Conservation (phyloP, 2,329 filamentous ascomycete species). For the Fusarium liriodendri region DNA sequence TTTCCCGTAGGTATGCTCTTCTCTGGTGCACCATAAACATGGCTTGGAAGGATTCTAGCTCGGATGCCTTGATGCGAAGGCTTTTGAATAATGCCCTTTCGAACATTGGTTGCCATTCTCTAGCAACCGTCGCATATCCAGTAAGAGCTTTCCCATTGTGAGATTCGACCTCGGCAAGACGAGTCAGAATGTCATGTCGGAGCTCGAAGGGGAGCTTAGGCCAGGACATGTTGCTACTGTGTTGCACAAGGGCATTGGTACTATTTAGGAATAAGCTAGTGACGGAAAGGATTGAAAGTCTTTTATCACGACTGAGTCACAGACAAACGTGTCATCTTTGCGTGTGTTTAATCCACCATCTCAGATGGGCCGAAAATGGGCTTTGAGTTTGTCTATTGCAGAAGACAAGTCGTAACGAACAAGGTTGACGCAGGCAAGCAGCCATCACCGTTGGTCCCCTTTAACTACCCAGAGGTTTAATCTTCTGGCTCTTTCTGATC, state of each 20-base stretch:
- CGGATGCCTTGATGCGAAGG: background rate
- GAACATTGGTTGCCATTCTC: conserved; percentile 6
- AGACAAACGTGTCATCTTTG: background rate
- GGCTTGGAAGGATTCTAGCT: background rate
- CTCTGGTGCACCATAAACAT: background rate
- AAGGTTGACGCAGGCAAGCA: too few species aligned
- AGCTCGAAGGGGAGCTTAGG: background rate
- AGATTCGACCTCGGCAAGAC: background rate
- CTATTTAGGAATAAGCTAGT: too few species aligned
- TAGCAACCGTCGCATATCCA: background rate
- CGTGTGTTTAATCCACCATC: too few species aligned
- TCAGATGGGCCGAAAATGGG: too few species aligned
- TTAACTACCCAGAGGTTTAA: background rate
- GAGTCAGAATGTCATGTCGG: background rate
- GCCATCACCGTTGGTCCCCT: background rate
- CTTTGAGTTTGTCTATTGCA: too few species aligned
- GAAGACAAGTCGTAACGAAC: too few species aligned
- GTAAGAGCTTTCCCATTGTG: background rate
- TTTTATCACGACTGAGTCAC: background rate
- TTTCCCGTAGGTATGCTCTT: background rate
- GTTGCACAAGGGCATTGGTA: background rate
- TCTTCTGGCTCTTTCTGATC: background rate
- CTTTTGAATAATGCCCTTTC: background rate
- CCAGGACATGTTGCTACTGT: background rate
- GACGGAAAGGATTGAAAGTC: too few species aligned